Evolutionary conservation across 2,329 filamentous ascomycete species (phyloP), one percentile per base, ranked within the genome.

Genomic region (Beauveria sp.): DNA sequence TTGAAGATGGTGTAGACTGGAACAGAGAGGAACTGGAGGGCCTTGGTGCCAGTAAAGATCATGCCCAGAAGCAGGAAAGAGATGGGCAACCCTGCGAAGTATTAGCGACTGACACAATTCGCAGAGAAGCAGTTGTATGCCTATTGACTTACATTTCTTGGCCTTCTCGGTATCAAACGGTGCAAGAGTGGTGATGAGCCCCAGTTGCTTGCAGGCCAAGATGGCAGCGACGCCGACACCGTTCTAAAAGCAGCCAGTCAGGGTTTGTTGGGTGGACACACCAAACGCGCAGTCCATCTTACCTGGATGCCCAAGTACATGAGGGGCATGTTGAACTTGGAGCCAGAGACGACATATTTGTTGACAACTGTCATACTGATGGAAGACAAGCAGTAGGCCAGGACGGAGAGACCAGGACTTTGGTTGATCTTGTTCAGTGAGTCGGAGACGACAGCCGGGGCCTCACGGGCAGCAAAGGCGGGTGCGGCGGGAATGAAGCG

Each of bases 1-100:
- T 96, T 96, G 84, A 96, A 96, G 73, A 96, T 96, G 61, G 92
- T 96, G 79, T 96, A 96, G 34, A 96, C 92, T 40, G 92, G 92
- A 63, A 96, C 93, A 51, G 91, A 96, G 64, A 96, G 87, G 77
- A 86, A 96, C 76, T 96, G 90, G 54, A 96, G 84, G 24, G 92
- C 91, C 79, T 96, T 96, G 69, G 90, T 92, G 70, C 90, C 87
- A 61, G 92, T 96, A 78, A 96, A 96, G 76, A 96, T 96, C 92
- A 96, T 96, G 72, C 90, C 91, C 72, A 96, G 91, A 65, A 96
- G 85, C 66, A 96, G 88, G 59, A 96, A 80, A 61, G 92, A 93
- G 69, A 96, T 90, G 56, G 92, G 92, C 72, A 96, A 94, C 92
- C 90, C 90, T 93, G 67, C 18, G 53, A 61, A 7, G 37, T 47